These are phyloP conservation scores for Phlebopus sp. DNA, from an alignment of 1,284 basidiomycete genomes.

Conservation along the genomic window DNA sequence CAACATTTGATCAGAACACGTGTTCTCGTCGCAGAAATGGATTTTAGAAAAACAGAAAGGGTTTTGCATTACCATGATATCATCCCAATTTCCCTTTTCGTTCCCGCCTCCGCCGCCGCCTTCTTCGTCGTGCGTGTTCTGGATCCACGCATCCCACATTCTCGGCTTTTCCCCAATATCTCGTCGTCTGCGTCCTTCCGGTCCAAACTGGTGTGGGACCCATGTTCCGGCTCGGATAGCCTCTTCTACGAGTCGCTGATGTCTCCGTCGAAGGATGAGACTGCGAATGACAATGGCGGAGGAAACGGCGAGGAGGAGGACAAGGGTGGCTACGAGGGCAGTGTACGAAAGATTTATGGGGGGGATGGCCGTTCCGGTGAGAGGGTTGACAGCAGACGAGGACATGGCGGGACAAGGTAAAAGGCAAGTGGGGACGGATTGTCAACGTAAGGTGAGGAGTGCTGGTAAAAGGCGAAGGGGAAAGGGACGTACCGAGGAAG, in stretches of 20 bases:
- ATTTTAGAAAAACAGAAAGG: too few species aligned
- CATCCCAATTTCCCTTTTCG: constrained; percentile 35
- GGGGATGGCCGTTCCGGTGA: background rate
- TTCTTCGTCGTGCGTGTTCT: constrained; percentile 5
- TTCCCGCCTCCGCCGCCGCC: constrained; percentile 8
- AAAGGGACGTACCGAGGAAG: constrained; percentile 28
- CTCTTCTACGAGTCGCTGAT: constrained; percentile 53
- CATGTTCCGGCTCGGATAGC: constrained; percentile 62
- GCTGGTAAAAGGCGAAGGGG: background rate
- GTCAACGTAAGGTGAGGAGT: constrained; percentile 8
- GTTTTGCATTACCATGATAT: constrained; percentile 28
- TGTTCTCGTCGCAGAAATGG: background rate
- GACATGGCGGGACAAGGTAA: constrained; percentile 17
- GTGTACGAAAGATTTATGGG: constrained; percentile 20
- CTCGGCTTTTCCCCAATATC: constrained; percentile 47
- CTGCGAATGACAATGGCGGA: constrained; percentile 61
- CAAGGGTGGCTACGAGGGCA: constrained; percentile 51
- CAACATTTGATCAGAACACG: background rate
- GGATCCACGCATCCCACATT: constrained; percentile 43
- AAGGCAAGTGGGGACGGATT: background rate
- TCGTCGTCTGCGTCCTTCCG: constrained; percentile 24
- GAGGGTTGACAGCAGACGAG: background rate
- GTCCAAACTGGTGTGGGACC: constrained; percentile 36
- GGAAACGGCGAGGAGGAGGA: constrained; percentile 63
- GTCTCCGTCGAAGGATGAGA: constrained; percentile 53